Conservation (phyloP, 2,329 filamentous ascomycete genomes). For the Tympanopsis confertula region DNA sequence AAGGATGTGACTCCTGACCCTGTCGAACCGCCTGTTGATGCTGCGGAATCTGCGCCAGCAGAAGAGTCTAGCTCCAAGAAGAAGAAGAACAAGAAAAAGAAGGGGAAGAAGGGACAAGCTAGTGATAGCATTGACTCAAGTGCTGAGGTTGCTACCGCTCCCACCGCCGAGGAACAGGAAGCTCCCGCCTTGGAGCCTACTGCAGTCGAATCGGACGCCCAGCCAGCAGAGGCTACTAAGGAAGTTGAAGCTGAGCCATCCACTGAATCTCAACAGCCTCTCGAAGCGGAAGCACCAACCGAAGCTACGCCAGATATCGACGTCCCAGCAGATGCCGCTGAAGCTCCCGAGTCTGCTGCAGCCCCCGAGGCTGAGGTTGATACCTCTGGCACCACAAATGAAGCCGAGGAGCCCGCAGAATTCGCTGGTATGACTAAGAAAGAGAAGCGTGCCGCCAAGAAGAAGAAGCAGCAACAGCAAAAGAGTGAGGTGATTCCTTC, state of each 20-base stretch:
- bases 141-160: too few species aligned
- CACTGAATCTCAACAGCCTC: not conserved
- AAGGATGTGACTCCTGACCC: too few species aligned
- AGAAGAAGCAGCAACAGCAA: too few species aligned
- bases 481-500: too few species aligned
- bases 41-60: not conserved
- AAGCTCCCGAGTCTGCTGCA: too few species aligned
- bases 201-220: not conserved
- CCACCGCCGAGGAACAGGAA: not conserved
- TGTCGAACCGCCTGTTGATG: not conserved
- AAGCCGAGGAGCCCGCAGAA: too few species aligned
- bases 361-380: too few species aligned
- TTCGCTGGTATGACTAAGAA: too few species aligned
- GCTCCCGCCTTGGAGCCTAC: not conserved
- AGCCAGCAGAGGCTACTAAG: not conserved
- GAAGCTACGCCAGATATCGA: not conserved
- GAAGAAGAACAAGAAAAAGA: not conserved
- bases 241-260: not conserved
- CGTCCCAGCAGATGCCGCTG: not conserved
- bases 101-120: not conserved
- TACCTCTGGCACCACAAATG: too few species aligned
- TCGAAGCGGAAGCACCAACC: not conserved
- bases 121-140: too few species aligned
- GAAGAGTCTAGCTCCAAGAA: not conserved
- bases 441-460: too few species aligned